These are phyloP conservation scores for Purshia tridentata DNA, from an alignment of 306 rosid genomes.

Conservation along the genomic window DNA sequence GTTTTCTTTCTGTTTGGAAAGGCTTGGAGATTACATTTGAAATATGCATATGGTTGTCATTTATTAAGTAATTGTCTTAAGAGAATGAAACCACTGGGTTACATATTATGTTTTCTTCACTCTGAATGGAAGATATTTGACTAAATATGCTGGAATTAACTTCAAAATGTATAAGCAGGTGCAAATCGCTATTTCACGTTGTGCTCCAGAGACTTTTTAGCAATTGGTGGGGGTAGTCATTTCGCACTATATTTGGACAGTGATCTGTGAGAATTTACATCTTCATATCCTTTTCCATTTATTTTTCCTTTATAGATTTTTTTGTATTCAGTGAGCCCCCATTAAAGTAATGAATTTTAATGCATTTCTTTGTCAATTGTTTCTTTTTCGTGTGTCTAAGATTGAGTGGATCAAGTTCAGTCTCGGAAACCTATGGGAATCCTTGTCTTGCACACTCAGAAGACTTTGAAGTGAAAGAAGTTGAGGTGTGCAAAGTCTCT, in stretches of 20 bases:
- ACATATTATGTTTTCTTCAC: no score
- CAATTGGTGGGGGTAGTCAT: constrained; percentile 91
- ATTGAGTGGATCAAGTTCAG: constrained; percentile 85
- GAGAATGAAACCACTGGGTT: neutral
- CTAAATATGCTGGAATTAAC: constrained; percentile 21
- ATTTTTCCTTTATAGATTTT: neutral
- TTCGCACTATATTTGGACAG: constrained; percentile 83
- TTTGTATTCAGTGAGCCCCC: neutral
- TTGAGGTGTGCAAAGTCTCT: constrained; percentile 55
- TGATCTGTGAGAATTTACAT: constrained; percentile 66
- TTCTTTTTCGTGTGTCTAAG: constrained; percentile 28
- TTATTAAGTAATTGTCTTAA: neutral
- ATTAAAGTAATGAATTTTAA: constrained; percentile 1
- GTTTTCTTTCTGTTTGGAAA: neutral
- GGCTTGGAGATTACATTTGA: neutral
- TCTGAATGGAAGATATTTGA: neutral
- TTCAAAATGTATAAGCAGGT: constrained; percentile 46
- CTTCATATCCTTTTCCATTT: neutral
- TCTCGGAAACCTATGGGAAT: constrained; percentile 84
- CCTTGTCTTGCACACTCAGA: constrained; percentile 86
- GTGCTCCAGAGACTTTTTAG: constrained; percentile 66
- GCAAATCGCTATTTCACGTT: constrained; percentile 82
- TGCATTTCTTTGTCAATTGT: neutral
- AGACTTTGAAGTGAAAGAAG: constrained; percentile 87
- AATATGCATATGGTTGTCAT: neutral